These are phyloP conservation scores for Triticum monococcum DNA, from an alignment of 176 grass and related monocot species.

Conservation along the genomic window DNA sequence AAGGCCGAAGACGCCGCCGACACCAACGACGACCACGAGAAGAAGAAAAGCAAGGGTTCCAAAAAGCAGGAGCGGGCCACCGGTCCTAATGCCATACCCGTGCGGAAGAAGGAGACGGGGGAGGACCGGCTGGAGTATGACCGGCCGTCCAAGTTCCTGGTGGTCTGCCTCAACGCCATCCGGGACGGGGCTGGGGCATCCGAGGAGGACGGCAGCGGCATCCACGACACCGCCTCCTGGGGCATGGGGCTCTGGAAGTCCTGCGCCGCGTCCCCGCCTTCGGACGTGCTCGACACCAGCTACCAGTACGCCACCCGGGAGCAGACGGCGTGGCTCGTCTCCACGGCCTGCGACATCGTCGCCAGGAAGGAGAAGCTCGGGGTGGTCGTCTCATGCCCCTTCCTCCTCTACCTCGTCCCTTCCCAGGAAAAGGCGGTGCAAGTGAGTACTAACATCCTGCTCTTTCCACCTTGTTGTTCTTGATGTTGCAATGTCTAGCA, in stretches of 20 bases:
- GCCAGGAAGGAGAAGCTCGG: constrained; percentile 85
- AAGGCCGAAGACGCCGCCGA: constrained; percentile 4
- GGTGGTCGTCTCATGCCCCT: constrained; percentile 56
- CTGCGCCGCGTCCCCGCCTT: constrained; percentile 45
- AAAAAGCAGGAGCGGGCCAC: constrained; percentile 33
- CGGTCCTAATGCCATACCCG: constrained; percentile 9
- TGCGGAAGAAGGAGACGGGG: not conserved
- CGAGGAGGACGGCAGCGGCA: constrained; percentile 10
- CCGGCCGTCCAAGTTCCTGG: constrained; percentile 80
- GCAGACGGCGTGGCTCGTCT: constrained; percentile 82
- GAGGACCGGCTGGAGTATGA: constrained; percentile 35
- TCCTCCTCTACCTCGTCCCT: constrained; percentile 72
- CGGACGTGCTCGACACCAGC: constrained; percentile 64
- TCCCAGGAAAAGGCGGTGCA: constrained; percentile 70
- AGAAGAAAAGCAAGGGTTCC: constrained; percentile 31
- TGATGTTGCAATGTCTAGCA: not conserved
- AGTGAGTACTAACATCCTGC: constrained; percentile 8
- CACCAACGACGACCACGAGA: constrained; percentile 2
- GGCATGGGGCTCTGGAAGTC: constrained; percentile 82
- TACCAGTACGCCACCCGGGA: constrained; percentile 44
- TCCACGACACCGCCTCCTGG: constrained; percentile 60
- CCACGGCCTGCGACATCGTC: constrained; percentile 70
- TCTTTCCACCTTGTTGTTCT: not conserved
- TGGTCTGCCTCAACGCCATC: constrained; percentile 86
- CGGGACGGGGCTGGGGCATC: constrained; percentile 33